Percentiles rank a stretch among this genome's conserved stretches.
Evolutionary conservation across 1,284 basidiomycete species (phyloP).

Genomic region (Hypsizygus ulmarius): DNA sequence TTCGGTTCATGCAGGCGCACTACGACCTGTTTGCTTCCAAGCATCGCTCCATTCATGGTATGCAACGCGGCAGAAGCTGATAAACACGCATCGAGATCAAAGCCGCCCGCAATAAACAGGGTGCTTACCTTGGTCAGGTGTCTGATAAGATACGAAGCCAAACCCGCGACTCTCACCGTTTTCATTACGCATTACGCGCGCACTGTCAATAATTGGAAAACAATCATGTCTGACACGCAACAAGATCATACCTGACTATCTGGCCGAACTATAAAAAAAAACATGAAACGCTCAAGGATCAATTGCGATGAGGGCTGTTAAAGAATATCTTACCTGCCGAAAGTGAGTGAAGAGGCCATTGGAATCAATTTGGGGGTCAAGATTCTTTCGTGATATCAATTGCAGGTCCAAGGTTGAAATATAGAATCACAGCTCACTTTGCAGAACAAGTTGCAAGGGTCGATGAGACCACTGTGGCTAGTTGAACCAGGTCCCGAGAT

Average conservation of each 20-base stretch:
- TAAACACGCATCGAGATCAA: conserved; percentile 6
- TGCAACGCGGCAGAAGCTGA: conserved; percentile 70
- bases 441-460: conserved; percentile 90
- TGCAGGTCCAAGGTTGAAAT: neutral
- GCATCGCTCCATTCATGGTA: conserved; percentile 72
- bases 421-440: conserved; percentile 49
- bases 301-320: conserved; percentile 1
- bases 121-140: conserved; percentile 73
- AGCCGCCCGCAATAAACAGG: neutral
- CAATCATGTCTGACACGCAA: conserved; percentile 1
- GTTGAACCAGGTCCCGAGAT: conserved; percentile 66
- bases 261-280: conserved; percentile 62
- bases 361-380: conserved; percentile 83
- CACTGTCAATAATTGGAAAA: conserved; percentile 44
- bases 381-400: conserved; percentile 50
- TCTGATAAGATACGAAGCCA: conserved; percentile 91
- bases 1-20: conserved; percentile 90
- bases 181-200: conserved; percentile 92
- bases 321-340: conserved; percentile 53
- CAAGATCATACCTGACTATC: conserved; percentile 68
- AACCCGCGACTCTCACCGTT: conserved; percentile 84
- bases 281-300: conserved; percentile 9
- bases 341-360: conserved; percentile 81
- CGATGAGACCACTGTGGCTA: conserved; percentile 83
- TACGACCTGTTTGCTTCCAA: conserved; percentile 77